Conservation (phyloP, 345 rosid species). For the Aethionema arabicum region DNA sequence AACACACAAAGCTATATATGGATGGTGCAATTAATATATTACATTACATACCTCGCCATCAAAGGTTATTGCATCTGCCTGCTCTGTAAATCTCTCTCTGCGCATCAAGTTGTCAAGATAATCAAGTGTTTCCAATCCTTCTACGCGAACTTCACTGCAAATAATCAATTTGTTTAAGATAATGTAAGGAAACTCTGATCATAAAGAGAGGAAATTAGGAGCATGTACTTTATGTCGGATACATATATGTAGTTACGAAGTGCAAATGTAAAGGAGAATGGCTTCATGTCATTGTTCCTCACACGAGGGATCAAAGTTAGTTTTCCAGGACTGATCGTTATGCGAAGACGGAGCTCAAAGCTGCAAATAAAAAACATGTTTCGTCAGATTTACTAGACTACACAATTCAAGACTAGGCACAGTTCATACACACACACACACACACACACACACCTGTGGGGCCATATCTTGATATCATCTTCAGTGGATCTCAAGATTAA, state of each 20-base stretch:
- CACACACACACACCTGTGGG: constrained; percentile 69
- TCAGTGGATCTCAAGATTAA: constrained; percentile 69
- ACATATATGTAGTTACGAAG: constrained; percentile 74
- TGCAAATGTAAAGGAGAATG: constrained; percentile 72
- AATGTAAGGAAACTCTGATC: neutral
- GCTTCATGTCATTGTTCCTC: constrained; percentile 73
- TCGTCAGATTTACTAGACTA: too few species aligned
- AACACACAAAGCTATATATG: too few species aligned
- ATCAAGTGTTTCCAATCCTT: constrained; percentile 92
- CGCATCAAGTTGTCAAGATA: constrained; percentile 64
- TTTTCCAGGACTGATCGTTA: constrained; percentile 68
- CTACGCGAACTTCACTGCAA: constrained; percentile 87
- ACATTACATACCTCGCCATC: constrained; percentile 62
- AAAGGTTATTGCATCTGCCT: constrained; percentile 86
- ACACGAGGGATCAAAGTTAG: constrained; percentile 86
- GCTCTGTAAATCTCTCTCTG: constrained; percentile 75
- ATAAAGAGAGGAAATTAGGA: neutral
- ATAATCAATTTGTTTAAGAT: too few species aligned
- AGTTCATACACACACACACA: too few species aligned
- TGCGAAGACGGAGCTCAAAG: constrained; percentile 86
- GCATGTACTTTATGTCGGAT: constrained; percentile 83
- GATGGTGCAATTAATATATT: too few species aligned
- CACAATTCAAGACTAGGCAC: too few species aligned
- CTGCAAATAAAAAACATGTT: constrained; percentile 57
- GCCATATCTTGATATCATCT: constrained; percentile 81